Percentiles rank a stretch among this genome's conserved stretches.
Evolutionary conservation across 2,329 filamentous ascomycete genomes (phyloP).

Genomic region (Teratosphaeria pseudoeucalypti): DNA sequence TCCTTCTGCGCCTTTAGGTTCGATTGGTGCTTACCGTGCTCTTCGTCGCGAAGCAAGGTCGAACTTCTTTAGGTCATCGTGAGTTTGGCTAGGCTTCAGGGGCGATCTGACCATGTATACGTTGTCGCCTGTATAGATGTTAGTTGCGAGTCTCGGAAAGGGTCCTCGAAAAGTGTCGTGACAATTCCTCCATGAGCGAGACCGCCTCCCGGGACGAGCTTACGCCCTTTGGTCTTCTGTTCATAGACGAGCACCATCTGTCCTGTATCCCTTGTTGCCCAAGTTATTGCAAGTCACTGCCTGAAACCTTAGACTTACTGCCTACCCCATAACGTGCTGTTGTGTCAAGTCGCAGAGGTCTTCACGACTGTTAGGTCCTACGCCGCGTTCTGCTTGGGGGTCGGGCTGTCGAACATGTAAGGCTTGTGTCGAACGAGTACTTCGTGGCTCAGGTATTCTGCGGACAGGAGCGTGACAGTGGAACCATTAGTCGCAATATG

Average conservation of each 20-base stretch:
- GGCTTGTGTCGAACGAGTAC: neutral
- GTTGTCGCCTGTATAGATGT: constrained; percentile 6
- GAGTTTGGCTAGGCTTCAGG: constrained; percentile 4
- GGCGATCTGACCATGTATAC: constrained; percentile 6
- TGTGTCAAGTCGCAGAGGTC: no score
- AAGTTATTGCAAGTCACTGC: constrained; percentile 2
- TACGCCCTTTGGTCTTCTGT: constrained; percentile 9
- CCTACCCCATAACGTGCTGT: no score
- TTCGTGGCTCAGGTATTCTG: neutral
- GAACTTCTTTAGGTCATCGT: constrained; percentile 9
- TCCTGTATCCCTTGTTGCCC: neutral
- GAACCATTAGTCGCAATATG: neutral
- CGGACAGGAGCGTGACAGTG: neutral
- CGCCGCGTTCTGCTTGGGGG: neutral
- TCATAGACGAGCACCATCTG: constrained; percentile 7
- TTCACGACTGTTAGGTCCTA: neutral
- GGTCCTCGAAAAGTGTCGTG: neutral
- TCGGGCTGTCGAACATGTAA: neutral
- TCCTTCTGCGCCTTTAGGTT: neutral
- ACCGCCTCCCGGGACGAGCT: constrained; percentile 8
- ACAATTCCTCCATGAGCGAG: constrained; percentile 3
- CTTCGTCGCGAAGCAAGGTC: constrained; percentile 6
- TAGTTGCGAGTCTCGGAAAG: neutral
- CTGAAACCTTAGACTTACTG: neutral
- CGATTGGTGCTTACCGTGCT: neutral